Base-by-base conservation (phyloP, 441 rosid species). In the Lepidium campestre region DNA sequence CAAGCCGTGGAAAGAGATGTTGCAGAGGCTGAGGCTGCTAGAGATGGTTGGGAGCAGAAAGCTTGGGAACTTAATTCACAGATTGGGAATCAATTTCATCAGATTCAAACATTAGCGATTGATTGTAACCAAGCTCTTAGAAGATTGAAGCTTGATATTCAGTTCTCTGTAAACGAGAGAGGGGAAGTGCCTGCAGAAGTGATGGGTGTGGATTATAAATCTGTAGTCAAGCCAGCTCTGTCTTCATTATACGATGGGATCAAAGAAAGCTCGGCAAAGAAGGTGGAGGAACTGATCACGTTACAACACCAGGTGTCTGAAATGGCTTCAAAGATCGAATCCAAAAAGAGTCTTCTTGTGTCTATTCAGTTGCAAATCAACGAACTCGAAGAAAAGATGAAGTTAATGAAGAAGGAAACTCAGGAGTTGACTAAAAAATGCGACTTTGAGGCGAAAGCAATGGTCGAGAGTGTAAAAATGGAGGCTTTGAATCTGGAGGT, bases 1-100 rank as follows among this genome's bases (percentile, higher is more conserved):
- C 84, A 78, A 70, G 90, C 86, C 0, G 95, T 87, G 63, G 97
- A 94, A 71, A 88, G 91, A 74, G 97, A 86, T 68, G 84, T 86
- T 22, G 76, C 63, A 7, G 92, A 91, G 63, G 85, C 88, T 0
- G 96, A 89, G 49, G 65, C 23, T 36, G 84, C 81, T 7, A 85
- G 97, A 76, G 90, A 76, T 71, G 71, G 74, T 6, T 89, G 86
- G 86, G 99, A 94, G 71, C 96, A 83, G 76, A 91, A 83, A 81
- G 78, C 79, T 44, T 91, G 96, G 99, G 93, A 89, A 58, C 78
- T 86, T 15, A 87, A 87, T 70, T 58, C 89, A 10, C 58, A 55
- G 1, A 68, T 81, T 17, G 65, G 77, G 6, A 79, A 80, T 55
- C 86, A 81, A 53, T 75, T 86, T 64, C 91, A 87, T 83, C 84